Conservation (phyloP, 2,329 filamentous ascomycete genomes). For the Seiridium unicorne region DNA sequence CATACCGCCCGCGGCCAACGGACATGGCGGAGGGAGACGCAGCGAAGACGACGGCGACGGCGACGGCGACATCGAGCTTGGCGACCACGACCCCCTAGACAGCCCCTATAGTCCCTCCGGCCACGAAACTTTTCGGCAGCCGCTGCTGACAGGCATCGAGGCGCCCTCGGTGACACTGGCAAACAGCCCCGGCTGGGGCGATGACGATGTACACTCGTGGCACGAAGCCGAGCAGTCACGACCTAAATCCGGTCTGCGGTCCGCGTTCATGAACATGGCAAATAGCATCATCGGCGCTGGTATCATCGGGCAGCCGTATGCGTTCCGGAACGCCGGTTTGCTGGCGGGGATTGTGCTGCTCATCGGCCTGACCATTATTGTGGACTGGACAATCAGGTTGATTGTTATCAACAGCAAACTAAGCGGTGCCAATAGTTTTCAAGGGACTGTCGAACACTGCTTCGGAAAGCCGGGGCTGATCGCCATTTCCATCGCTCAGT, state of each 20-base stretch:
- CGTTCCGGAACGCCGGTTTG: constrained; percentile 89
- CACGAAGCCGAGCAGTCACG: constrained; percentile 56
- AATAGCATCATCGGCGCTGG: constrained; percentile 90
- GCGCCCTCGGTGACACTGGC: constrained; percentile 68
- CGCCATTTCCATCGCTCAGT: constrained; percentile 87
- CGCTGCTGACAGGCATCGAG: constrained; percentile 70
- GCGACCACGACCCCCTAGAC: constrained; percentile 11
- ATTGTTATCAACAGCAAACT: constrained; percentile 98
- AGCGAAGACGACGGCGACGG: constrained; percentile 14
- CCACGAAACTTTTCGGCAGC: constrained; percentile 57
- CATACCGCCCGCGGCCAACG: constrained; percentile 27
- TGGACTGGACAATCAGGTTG: constrained; percentile 97
- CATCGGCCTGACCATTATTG: constrained; percentile 72
- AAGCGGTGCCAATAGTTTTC: constrained; percentile 89
- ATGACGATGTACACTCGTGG: constrained; percentile 43
- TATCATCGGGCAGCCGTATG: constrained; percentile 86
- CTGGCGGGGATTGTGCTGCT: constrained; percentile 77
- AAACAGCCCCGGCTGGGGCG: constrained; percentile 42
- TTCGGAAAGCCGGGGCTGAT: constrained; percentile 86
- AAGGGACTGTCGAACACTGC: constrained; percentile 93
- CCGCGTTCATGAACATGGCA: constrained; percentile 99
- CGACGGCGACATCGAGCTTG: constrained; percentile 22
- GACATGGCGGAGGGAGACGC: constrained; percentile 8
- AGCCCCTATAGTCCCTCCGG: constrained; percentile 26
- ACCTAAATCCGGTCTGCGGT: constrained; percentile 80